Evolutionary conservation across 1,284 basidiomycete species (phyloP).

Genomic region (Cryptococcus wingfieldii): DNA sequence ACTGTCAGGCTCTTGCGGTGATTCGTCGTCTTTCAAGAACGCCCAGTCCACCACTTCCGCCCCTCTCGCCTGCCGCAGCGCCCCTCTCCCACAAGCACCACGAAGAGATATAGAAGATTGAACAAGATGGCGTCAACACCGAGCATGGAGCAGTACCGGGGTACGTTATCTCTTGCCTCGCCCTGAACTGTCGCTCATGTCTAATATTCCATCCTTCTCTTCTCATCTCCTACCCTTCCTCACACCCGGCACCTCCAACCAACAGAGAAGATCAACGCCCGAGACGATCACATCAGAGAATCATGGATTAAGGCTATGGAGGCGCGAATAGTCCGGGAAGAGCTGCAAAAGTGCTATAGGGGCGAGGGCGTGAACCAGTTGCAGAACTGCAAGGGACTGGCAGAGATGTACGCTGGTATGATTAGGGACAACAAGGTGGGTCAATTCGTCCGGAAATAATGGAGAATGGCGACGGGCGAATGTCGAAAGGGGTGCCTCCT

Average conservation of each 20-base stretch:
- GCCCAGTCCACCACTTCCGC: neutral
- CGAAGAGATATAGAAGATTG: neutral
- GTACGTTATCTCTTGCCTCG: too few species aligned
- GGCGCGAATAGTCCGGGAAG: constrained; percentile 79
- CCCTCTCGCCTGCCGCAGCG: neutral
- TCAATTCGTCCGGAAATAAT: constrained; percentile 14
- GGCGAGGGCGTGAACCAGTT: constrained; percentile 88
- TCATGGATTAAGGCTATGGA: constrained; percentile 96
- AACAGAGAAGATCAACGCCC: constrained; percentile 54
- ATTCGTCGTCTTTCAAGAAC: constrained; percentile 1
- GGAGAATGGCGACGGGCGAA: neutral
- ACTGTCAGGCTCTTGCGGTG: constrained; percentile 11
- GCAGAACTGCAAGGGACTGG: constrained; percentile 81
- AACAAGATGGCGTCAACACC: constrained; percentile 24
- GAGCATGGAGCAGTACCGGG: constrained; percentile 36
- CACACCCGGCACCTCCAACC: neutral
- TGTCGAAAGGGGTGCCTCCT: neutral
- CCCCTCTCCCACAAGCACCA: neutral
- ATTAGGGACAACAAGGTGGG: constrained; percentile 79
- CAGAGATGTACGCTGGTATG: constrained; percentile 79
- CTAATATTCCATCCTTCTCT: neutral
- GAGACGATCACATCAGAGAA: constrained; percentile 79
- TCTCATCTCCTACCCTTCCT: neutral
- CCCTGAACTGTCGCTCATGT: too few species aligned
- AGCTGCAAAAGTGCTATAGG: constrained; percentile 86